Conservation (phyloP, 805 yeast species). For the Pichia paraexigua region DNA sequence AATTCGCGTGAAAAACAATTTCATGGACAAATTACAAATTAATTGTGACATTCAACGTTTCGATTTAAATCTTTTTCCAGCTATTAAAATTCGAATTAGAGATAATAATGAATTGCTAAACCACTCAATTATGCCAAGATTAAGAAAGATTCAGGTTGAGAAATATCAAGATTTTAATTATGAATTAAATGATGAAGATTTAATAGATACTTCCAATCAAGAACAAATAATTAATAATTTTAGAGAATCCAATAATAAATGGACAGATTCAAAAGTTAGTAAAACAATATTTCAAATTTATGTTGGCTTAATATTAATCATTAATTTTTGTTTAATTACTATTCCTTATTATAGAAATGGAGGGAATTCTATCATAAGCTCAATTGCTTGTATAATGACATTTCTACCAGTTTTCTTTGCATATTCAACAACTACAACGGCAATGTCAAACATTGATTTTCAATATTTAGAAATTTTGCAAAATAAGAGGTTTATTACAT, state of each 20-base stretch:
- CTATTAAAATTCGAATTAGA: too few relatives aligned
- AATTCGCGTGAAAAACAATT: too few relatives aligned
- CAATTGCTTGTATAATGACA: constrained; percentile 17
- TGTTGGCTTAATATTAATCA: constrained; percentile 14
- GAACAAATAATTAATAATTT: constrained; percentile 16
- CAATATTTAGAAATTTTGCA: not conserved
- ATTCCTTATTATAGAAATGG: constrained; percentile 23
- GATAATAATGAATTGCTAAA: too few relatives aligned
- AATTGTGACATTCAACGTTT: too few relatives aligned
- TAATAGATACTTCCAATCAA: constrained; percentile 21
- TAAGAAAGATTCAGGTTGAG: constrained; percentile 20
- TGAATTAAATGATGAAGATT: constrained; percentile 2
- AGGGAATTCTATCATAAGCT: constrained; percentile 18
- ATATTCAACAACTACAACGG: not conserved
- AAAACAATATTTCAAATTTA: constrained; percentile 11
- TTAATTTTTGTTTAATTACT: constrained; percentile 22
- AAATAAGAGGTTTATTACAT: not conserved
- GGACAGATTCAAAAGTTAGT: constrained; percentile 7
- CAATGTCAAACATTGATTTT: not conserved
- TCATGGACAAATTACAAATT: too few relatives aligned
- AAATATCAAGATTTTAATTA: constrained; percentile 15
- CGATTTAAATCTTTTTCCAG: too few relatives aligned
- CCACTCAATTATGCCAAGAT: constrained; percentile 21
- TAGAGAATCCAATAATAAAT: constrained; percentile 1
- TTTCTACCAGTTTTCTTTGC: constrained; percentile 4